Conservation (phyloP, 129 eudicot species). For the sunflower (Helianthus annuus) region HanXRQr2.0-SUNRISE NC_035444.2:34300361-34300860, state of each 20-base stretch:
- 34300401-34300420: too few relatives aligned
- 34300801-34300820: constrained; percentile 18
- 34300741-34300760: constrained; percentile 39
- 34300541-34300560: constrained; percentile 21
- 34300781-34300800: constrained; percentile 4
- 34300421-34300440: too few relatives aligned
- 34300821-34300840: not conserved
- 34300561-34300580: constrained; percentile 14
- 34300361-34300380: too few relatives aligned
- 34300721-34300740: constrained; percentile 31
- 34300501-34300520: constrained; percentile 17
- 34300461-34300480: too few relatives aligned
- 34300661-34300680: constrained; percentile 27
- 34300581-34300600: constrained; percentile 21
- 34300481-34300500: too few relatives aligned
- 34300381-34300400: too few relatives aligned
- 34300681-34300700: constrained; percentile 34
- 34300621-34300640: not conserved
- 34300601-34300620: constrained; percentile 19
- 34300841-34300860: too few relatives aligned
- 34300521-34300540: not conserved
- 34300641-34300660: constrained; percentile 12
- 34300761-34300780: constrained; percentile 28
- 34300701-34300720: constrained; percentile 27
- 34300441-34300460: too few relatives aligned